phyloP scores from a whole-genome alignment of 257 asterid genomes.

The Fraxinus excelsior region DNA sequence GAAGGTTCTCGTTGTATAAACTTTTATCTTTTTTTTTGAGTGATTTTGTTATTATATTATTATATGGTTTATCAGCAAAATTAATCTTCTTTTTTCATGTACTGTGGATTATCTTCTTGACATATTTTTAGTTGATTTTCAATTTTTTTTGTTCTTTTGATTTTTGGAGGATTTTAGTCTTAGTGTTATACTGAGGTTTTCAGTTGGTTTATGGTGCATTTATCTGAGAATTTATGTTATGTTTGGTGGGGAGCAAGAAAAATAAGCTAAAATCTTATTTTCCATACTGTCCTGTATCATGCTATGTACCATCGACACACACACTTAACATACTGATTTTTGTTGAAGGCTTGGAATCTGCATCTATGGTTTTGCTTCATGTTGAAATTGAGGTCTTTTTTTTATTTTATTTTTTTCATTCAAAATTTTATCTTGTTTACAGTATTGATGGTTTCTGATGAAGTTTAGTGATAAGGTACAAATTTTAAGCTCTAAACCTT shows the following conservation, averaged over 20 bases:
- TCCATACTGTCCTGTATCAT: neutral
- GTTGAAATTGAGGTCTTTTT: neutral
- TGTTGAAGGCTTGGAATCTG: neutral
- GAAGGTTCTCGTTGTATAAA: slow-evolving; percentile 51
- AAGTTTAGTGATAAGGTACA: neutral
- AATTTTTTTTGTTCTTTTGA: no score
- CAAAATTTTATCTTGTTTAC: neutral
- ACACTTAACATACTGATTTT: neutral
- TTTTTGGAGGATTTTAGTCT: neutral
- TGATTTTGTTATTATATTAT: neutral
- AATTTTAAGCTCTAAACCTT: neutral
- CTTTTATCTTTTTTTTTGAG: neutral
- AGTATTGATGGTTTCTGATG: neutral
- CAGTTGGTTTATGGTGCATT: neutral
- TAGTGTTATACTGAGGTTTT: neutral
- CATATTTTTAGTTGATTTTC: neutral
- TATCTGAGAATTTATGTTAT: neutral
- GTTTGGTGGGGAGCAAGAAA: neutral
- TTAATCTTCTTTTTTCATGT: neutral
- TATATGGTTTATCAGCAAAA: neutral
- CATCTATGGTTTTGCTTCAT: neutral
- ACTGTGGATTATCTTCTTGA: neutral
- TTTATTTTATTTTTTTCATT: no score
- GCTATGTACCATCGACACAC: neutral
- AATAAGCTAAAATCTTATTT: slow-evolving; percentile 2